Percentiles rank a stretch among this genome's conserved stretches.
Conservation (phyloP, 1,284 basidiomycete species). For the Rhodotorula sp. region DNA sequence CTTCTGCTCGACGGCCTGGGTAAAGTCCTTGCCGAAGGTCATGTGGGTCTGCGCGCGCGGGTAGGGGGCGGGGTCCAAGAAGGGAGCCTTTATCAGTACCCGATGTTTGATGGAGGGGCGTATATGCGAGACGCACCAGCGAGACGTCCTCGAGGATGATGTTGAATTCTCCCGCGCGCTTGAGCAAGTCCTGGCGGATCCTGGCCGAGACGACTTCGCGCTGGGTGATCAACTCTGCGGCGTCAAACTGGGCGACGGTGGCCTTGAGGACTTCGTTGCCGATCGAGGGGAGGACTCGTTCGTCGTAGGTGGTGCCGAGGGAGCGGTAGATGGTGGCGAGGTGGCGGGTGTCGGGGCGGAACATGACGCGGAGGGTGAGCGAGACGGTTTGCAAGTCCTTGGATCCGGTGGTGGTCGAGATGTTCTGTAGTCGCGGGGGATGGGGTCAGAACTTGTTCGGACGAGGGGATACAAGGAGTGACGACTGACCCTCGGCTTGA, state of each 20-base stretch:
- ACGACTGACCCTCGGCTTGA: constrained; percentile 79
- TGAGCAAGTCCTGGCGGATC: constrained; percentile 87
- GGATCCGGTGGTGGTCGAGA: constrained; percentile 92
- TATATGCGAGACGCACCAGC: no score
- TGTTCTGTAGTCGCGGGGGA: constrained; percentile 65
- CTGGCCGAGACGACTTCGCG: constrained; percentile 77
- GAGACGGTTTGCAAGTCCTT: constrained; percentile 98
- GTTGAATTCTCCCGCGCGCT: constrained; percentile 94
- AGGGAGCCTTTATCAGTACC: neutral
- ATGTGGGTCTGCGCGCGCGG: constrained; percentile 53
- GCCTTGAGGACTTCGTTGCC: constrained; percentile 98
- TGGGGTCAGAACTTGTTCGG: constrained; percentile 1
- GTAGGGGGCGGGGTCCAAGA: constrained; percentile 33
- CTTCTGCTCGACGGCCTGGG: constrained; percentile 91
- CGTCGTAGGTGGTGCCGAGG: constrained; percentile 94
- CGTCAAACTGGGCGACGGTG: constrained; percentile 98
- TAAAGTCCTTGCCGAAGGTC: constrained; percentile 60
- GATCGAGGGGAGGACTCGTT: constrained; percentile 58
- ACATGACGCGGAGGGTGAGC: constrained; percentile 92
- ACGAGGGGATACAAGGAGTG: constrained; percentile 3
- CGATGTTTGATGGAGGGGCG: no score
- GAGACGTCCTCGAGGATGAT: constrained; percentile 96
- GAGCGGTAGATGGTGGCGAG: constrained; percentile 92
- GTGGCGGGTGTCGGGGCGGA: constrained; percentile 83
- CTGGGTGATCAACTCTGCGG: constrained; percentile 83